A percentile compares a stretch with the other conserved stretches of the same genome.
These are phyloP conservation scores for Rosa chinensis DNA, from an alignment of 306 rosid species.

Conservation along the genomic window DNA sequence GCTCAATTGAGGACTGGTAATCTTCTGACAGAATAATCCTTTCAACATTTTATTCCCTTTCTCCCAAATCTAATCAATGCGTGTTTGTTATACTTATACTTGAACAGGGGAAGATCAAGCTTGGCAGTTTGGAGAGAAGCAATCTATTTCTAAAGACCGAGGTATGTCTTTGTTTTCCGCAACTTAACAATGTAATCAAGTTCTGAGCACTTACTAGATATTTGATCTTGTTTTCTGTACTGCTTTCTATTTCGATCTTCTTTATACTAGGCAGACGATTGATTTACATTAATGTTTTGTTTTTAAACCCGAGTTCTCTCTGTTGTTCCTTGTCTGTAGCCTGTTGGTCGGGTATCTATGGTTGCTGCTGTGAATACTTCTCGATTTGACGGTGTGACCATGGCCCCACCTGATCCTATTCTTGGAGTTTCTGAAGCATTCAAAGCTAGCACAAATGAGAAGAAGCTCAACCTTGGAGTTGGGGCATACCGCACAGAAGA, in stretches of 20 bases:
- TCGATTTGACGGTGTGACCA: constrained; percentile 80
- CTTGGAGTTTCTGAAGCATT: constrained; percentile 99
- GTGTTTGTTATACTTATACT: background rate
- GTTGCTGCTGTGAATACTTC: constrained; percentile 66
- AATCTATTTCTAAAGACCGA: constrained; percentile 34
- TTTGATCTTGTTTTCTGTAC: background rate
- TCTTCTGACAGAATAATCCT: background rate
- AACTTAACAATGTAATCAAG: background rate
- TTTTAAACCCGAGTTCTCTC: background rate
- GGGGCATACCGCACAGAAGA: constrained; percentile 94
- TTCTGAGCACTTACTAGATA: background rate
- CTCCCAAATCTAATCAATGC: background rate
- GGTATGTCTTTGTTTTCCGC: constrained; percentile 28
- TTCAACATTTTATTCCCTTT: background rate
- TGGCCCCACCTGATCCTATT: constrained; percentile 99
- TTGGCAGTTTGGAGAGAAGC: constrained; percentile 40
- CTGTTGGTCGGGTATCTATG: constrained; percentile 72
- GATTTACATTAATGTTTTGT: background rate
- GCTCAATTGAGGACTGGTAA: background rate
- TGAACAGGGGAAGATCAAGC: constrained; percentile 47
- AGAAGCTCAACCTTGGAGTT: constrained; percentile 95
- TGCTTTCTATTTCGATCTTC: no score
- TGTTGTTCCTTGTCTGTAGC: constrained; percentile 39
- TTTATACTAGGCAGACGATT: no score
- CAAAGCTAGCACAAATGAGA: constrained; percentile 60